Percentiles rank a stretch among this genome's conserved stretches.
phyloP scores from a whole-genome alignment of 2,329 filamentous ascomycete species.

The Fusarium aywerte region DNA sequence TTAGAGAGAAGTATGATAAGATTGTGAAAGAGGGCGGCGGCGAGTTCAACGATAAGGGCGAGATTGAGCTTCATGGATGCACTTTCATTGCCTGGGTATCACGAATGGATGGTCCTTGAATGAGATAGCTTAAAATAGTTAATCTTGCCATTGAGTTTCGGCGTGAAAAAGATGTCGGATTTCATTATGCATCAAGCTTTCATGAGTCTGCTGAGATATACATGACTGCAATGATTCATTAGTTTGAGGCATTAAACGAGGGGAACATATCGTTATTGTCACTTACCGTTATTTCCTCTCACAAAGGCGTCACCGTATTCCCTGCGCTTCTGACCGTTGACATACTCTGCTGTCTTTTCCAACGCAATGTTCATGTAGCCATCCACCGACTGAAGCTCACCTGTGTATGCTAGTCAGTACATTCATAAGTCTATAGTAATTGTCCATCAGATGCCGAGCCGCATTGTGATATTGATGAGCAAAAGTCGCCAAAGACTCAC shows the following conservation, averaged over 20 bases:
- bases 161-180: slow-evolving; percentile 24
- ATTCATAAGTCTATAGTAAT: background rate
- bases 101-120: slow-evolving; percentile 46
- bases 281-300: slow-evolving; percentile 89
- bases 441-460: background rate
- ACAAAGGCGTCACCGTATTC: slow-evolving; percentile 96
- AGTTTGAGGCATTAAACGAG: slow-evolving; percentile 2
- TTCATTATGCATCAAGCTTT: slow-evolving; percentile 37
- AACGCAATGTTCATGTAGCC: slow-evolving; percentile 99
- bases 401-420: slow-evolving; percentile 57
- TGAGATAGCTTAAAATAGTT: background rate
- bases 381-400: slow-evolving; percentile 95
- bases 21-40: slow-evolving; percentile 64
- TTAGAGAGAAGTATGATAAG: slow-evolving; percentile 63
- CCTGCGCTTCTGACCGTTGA: slow-evolving; percentile 83
- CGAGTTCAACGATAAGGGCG: slow-evolving; percentile 68
- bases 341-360: slow-evolving; percentile 92
- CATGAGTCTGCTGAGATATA: slow-evolving; percentile 74
- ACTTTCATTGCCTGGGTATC: slow-evolving; percentile 73
- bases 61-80: slow-evolving; percentile 71
- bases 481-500: slow-evolving; percentile 57
- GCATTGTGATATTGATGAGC: slow-evolving; percentile 5
- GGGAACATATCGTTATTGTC: background rate
- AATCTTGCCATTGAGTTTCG: background rate
- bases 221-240: slow-evolving; percentile 63